Conservation (phyloP, 768 basidiomycete species). For the Cystobasidium onofrii region DNA sequence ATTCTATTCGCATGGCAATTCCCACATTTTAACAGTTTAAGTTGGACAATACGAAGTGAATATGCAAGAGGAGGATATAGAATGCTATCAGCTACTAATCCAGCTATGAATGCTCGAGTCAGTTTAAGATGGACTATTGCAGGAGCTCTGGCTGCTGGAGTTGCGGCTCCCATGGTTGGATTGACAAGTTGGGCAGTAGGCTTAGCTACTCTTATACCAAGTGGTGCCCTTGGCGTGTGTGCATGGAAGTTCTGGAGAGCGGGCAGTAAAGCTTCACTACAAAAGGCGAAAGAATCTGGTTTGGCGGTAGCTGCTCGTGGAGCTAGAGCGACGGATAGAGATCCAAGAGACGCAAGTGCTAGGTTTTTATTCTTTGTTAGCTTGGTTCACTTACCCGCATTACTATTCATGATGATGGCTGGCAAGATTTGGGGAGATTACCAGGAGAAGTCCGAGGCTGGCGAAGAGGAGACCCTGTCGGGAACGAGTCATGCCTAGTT, state of each 20-base stretch:
- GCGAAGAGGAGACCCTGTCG: neutral
- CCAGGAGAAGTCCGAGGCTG: neutral
- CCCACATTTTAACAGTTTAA: conserved; percentile 92
- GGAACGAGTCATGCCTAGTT: neutral
- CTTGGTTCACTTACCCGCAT: conserved; percentile 81
- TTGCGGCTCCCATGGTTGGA: conserved; percentile 78
- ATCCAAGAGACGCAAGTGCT: conserved; percentile 51
- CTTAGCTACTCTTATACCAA: conserved; percentile 65
- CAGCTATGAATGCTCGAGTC: conserved; percentile 72
- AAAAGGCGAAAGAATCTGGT: conserved; percentile 28
- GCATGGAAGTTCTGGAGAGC: conserved; percentile 67
- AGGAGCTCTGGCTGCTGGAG: conserved; percentile 65
- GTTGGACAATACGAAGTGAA: conserved; percentile 71
- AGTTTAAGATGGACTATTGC: conserved; percentile 71
- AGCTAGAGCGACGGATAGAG: conserved; percentile 41
- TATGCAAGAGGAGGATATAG: conserved; percentile 89
- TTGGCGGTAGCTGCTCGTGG: conserved; percentile 48
- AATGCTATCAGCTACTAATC: conserved; percentile 78
- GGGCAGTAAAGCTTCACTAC: conserved; percentile 47
- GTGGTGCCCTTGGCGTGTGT: conserved; percentile 58
- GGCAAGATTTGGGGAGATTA: conserved; percentile 54
- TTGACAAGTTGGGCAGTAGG: conserved; percentile 88
- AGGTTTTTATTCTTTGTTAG: conserved; percentile 67
- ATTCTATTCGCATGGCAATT: conserved; percentile 96
- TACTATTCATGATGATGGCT: conserved; percentile 86